Base-by-base conservation (phyloP, 257 asterid species). In the Solanum microdontum region DNA sequence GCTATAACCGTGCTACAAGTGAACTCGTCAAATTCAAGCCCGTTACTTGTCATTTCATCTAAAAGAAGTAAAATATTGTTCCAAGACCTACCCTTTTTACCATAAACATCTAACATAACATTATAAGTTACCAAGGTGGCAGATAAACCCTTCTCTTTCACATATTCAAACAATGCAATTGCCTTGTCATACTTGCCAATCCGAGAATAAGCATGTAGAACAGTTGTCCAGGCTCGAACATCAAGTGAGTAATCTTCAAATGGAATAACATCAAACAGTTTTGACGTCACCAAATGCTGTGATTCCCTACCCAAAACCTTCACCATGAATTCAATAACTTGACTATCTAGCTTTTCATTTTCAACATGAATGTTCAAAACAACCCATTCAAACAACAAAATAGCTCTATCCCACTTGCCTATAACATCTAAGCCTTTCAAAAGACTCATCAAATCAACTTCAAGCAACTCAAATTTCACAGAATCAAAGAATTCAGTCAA, bases 1-100 rank as follows among this genome's bases (percentile, higher is more conserved):
- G 99, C 90, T 84, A 97, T 91, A 87, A 97, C 98, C 23, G 98
- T 97, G 91, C 99, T 97, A 90, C 98, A 96, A 85, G 99, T 97
- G 88, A 97, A 97, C 87, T 97, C 99, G 69, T 97, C 99, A 43
- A 94, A 95, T 72, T 93, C 92, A 40, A 93, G 97, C 87, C 98
- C 95, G 28, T 87, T 77, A 51, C 91, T 90, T 89, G 84, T 95
- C 92, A 97, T 94, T 91, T 95, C 99, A 83, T 92, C 95, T 87
- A 97, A 92, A 91, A 97, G 98, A 70, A 75, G 83, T 40, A 94
- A 85, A 83, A 97, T 95, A 24, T 92, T 91, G 84, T 90, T 90
- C 99, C 97, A 95, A 43, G 99, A 97, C 28, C 94, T 92, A 36
- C 99, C 98, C 90, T 87, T 94, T 87, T 92, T 97, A 30, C 98